Conservation (phyloP, 2,329 filamentous ascomycete species). For the Elsinoe perseae region DNA sequence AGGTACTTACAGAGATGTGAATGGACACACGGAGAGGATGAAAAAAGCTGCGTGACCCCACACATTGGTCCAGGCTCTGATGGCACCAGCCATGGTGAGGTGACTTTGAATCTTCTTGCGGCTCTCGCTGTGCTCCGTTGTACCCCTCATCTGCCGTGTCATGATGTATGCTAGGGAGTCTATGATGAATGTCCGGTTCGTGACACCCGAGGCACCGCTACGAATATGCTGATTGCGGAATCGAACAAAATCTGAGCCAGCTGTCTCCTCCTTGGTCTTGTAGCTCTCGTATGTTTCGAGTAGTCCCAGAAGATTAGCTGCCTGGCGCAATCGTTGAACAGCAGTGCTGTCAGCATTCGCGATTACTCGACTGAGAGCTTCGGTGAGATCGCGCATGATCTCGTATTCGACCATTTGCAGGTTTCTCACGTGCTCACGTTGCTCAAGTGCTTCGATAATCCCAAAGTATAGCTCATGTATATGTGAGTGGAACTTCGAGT, state of each 20-base stretch:
- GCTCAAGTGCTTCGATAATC: neutral
- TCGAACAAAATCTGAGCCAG: neutral
- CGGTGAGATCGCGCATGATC: neutral
- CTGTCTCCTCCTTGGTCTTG: neutral
- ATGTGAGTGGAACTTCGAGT: neutral
- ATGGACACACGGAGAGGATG: neutral
- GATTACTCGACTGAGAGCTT: neutral
- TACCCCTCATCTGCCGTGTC: neutral
- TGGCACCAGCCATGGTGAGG: neutral
- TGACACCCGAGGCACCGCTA: neutral
- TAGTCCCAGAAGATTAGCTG: neutral
- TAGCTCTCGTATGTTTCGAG: neutral
- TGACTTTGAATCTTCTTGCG: neutral
- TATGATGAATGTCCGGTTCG: neutral
- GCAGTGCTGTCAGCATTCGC: neutral
- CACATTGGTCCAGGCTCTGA: neutral
- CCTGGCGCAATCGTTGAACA: neutral
- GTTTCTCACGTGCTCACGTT: no score
- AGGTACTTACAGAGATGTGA: neutral
- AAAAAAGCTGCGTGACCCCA: neutral
- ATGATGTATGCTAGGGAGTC: neutral
- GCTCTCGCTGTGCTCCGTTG: neutral
- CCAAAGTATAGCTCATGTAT: neutral
- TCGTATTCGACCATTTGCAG: no score
- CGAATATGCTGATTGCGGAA: neutral